These are phyloP conservation scores for Mytilinidion resinicola DNA, from an alignment of 495 filamentous ascomycete species.

Conservation along the genomic window DNA sequence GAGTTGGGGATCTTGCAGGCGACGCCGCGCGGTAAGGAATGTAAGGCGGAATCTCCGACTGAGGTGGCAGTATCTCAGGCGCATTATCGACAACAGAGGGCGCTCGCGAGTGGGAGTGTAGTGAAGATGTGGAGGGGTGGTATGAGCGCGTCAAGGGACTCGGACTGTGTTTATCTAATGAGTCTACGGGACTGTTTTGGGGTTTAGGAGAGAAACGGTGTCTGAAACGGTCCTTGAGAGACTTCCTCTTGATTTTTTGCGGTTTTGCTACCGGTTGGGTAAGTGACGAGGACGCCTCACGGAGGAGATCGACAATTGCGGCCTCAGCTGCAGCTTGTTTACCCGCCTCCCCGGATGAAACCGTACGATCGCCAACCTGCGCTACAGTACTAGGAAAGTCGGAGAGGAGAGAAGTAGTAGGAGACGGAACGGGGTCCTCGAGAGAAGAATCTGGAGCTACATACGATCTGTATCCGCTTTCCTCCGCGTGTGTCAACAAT, in stretches of 20 bases:
- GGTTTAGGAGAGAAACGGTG: slow-evolving; percentile 10
- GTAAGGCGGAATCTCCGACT: slow-evolving; percentile 45
- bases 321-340: slow-evolving; percentile 18
- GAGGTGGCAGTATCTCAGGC: slow-evolving; percentile 52
- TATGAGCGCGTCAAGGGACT: slow-evolving; percentile 37
- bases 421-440: slow-evolving; percentile 7
- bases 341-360: slow-evolving; percentile 2
- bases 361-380: slow-evolving; percentile 11
- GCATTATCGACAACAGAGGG: slow-evolving; percentile 50
- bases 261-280: not conserved
- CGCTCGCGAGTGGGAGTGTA: slow-evolving; percentile 41
- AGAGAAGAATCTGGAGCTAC: slow-evolving; percentile 27
- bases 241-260: slow-evolving; percentile 17
- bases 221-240: slow-evolving; percentile 28
- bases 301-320: slow-evolving; percentile 26
- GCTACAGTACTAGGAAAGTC: slow-evolving; percentile 13
- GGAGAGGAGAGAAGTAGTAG: slow-evolving; percentile 19
- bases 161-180: slow-evolving; percentile 26
- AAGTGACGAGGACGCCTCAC: slow-evolving; percentile 11
- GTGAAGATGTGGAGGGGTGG: slow-evolving; percentile 32
- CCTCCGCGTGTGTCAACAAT: slow-evolving; percentile 51
- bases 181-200: slow-evolving; percentile 10
- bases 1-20: slow-evolving; percentile 49
- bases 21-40: slow-evolving; percentile 35
- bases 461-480: slow-evolving; percentile 44